phyloP scores from a whole-genome alignment of 1,284 basidiomycete genomes.

The Ustilago sp. region DNA sequence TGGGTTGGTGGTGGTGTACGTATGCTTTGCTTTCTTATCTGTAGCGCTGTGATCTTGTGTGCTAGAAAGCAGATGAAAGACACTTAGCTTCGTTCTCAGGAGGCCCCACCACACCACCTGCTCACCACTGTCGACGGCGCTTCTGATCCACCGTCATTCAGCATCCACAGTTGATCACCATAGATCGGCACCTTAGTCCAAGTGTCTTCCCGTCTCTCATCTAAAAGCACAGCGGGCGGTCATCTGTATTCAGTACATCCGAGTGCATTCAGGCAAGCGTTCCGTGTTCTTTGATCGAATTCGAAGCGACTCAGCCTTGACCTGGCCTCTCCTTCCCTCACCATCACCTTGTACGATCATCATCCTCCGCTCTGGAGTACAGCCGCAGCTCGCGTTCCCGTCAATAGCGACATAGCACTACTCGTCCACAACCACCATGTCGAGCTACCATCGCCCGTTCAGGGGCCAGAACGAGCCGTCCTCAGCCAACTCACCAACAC shows the following conservation, averaged over 20 bases:
- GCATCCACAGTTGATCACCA: not conserved
- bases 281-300: not conserved
- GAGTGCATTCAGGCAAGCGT: too few species aligned
- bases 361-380: not conserved
- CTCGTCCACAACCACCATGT: constrained; percentile 9
- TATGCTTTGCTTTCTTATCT: not conserved
- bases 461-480: constrained; percentile 1
- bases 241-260: not conserved
- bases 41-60: not conserved
- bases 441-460: constrained; percentile 27
- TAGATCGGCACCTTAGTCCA: not conserved
- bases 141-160: not conserved
- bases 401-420: not conserved
- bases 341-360: not conserved
- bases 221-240: not conserved
- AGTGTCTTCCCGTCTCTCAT: not conserved
- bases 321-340: not conserved
- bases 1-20: not conserved
- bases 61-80: not conserved
- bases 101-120: not conserved
- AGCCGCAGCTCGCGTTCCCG: not conserved
- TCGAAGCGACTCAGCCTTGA: not conserved
- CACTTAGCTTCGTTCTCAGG: not conserved
- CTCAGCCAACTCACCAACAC: not conserved
- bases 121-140: not conserved